Base-by-base conservation (phyloP, 768 basidiomycete genomes). In the Podaxis pistillaris region DNA sequence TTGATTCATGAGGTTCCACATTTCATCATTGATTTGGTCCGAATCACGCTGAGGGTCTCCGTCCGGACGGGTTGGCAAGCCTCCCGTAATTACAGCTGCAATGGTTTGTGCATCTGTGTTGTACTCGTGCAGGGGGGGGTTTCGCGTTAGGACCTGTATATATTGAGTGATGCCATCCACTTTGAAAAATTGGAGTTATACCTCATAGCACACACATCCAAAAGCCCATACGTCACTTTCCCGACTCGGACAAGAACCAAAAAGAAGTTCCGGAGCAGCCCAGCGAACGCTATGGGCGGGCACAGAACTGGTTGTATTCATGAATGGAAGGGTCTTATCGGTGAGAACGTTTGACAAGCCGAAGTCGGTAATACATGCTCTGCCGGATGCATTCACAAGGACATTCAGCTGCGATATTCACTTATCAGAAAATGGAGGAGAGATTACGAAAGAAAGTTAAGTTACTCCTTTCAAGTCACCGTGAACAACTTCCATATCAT, bases 401-500 rank as follows among this genome's bases (percentile, higher is more conserved):
- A 46, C 44, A 22, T 46, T 46, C n/a, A 19, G 7, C 44, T 22
- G 44, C 3, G 1, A 17, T 46, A 19, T 2, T 17, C n/a, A 2
- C 19, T n/a, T 46, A 7, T n/a, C 17, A 17, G 15, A 15, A 7
- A 46, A 19, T 17, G 17, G 19, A 17, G 17, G 7, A 8, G 9
- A 17, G 30, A 33, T 9, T 33, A n/a, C 2, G 44, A 46, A 46
- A 46, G 44, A 17, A 33, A 1, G 5, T 52, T n/a, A 7, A 36
- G 59, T 13, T 60, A 69, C 68, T 40, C 68, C 67, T 63, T 68
- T 66, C 46, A 69, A 47, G 40, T 68, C 68, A n/a, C 69, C 67
- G 47, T 69, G 65, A 22, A 66, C 53, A 24, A 67, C 33, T 17
- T 63, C 60, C 15, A 63, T 41, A 17, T 46, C 37, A 50, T 68